Conservation (phyloP, 805 yeast genomes). For the Hanseniaspora thailandica region DNA sequence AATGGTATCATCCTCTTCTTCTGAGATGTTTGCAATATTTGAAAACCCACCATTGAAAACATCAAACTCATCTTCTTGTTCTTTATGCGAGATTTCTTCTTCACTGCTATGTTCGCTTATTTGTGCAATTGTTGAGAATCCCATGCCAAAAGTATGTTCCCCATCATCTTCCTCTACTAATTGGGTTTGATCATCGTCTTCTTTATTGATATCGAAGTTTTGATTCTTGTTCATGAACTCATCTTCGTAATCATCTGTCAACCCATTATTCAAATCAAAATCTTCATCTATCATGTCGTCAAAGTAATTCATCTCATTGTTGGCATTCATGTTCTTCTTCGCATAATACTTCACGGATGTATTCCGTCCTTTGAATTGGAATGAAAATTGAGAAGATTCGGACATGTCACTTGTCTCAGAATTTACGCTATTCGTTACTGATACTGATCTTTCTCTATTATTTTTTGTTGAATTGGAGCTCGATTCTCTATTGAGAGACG, state of each 20-base stretch:
- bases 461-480: not conserved
- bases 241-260: conserved; percentile 30
- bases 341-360: conserved; percentile 43
- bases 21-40: not conserved
- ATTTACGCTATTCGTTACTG: not conserved
- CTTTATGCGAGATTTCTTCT: not conserved
- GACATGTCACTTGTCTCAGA: conserved; percentile 15
- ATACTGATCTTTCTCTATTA: conserved; percentile 2
- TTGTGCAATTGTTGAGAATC: conserved; percentile 4
- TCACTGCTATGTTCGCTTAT: conserved; percentile 20
- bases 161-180: conserved; percentile 16
- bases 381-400: conserved; percentile 34
- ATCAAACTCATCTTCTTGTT: conserved; percentile 3
- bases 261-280: not conserved
- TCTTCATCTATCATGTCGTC: conserved; percentile 31
- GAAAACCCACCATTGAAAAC: not conserved
- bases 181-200: too few species aligned
- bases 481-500: not conserved
- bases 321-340: conserved; percentile 14
- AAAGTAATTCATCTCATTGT: conserved; percentile 24
- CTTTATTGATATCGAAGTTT: not conserved
- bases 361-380: conserved; percentile 38
- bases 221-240: conserved; percentile 29
- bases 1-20: not conserved
- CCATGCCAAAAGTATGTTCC: not conserved